A percentile compares a stretch with the other conserved stretches of the same genome.
phyloP scores from a whole-genome alignment of 164 flowering plant species.

The Nymphaea colorata region DNA sequence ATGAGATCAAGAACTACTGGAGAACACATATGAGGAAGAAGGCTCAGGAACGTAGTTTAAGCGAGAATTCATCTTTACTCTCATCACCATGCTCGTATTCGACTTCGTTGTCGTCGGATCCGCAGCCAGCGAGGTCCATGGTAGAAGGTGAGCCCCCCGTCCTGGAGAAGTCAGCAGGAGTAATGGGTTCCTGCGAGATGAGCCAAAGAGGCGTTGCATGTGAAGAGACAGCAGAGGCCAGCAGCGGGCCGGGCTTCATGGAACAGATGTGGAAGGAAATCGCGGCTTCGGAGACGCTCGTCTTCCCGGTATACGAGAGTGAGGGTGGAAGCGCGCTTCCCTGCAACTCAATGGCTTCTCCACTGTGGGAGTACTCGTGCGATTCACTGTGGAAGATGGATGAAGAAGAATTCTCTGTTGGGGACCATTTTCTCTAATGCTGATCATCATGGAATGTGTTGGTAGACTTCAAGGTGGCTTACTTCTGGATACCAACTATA shows the following conservation, averaged over 20 bases:
- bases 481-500: no score
- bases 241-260: conserved; percentile 39
- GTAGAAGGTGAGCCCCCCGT: conserved; percentile 13
- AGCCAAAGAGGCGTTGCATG: background rate
- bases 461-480: no score
- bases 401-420: background rate
- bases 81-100: conserved; percentile 27
- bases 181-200: background rate
- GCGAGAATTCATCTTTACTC: conserved; percentile 21
- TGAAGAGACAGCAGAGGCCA: conserved; percentile 19
- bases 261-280: conserved; percentile 96
- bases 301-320: conserved; percentile 17
- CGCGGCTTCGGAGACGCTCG: conserved; percentile 20
- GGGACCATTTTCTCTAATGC: background rate
- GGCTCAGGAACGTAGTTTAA: conserved; percentile 60
- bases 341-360: conserved; percentile 43
- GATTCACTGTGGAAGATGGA: conserved; percentile 52
- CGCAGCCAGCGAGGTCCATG: conserved; percentile 8
- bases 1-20: conserved; percentile 98
- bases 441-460: no score
- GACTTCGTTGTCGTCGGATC: conserved; percentile 15
- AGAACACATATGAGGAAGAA: conserved; percentile 86
- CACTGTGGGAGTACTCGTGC: conserved; percentile 51
- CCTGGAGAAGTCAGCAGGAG: background rate
- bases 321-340: conserved; percentile 23